Evolutionary conservation across 352 stramenopile genomes (phyloP), one percentile per base, ranked within the genome.

Genomic region (Pythium dissotocum): DNA sequence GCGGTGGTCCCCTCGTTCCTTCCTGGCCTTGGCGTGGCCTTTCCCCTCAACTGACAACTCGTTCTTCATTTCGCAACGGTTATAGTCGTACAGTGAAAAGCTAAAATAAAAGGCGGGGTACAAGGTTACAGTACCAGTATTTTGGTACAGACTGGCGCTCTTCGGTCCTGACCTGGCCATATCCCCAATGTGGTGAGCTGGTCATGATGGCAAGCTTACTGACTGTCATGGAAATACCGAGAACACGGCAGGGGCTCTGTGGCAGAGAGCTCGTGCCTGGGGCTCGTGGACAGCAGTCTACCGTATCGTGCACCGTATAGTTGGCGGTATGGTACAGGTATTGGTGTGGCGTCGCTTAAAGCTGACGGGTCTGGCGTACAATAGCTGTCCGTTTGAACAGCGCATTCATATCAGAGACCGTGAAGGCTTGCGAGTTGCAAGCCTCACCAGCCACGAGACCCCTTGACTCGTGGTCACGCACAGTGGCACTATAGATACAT

Each of bases 1-100:
- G 61, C 61, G 61, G 61, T 67, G 61, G 61, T 67, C 57, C 40
- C 38, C 57, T 53, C 40, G 36, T 63, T 63, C 32, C 35, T 46
- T 24, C 10, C 18, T 30, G 32, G 55, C 33, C 38, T 21, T 8
- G n/a, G 24, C 26, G 32, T 13, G 6, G 32, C 2, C 13, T 10
- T 10, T 4, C 33, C 57, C 38, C 35, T 38, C 57, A 63, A 40
- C 6, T 63, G 2, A 38, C 36, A 63, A 63, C 36, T 3, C 13
- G 32, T 30, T 33, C 18, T 7, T 3, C 32, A 61, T 32, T 12
- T 33, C 10, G 32, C 55, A 61, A 61, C 36, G 14, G 18, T 16
- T 24, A 12, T 1, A 13, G 1, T 24, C 5, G 38, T 63, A 54
- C 57, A 35, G 57, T 54, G 18, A 6, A 38, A 13, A 13, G 33